A percentile compares a stretch with the other conserved stretches of the same genome.
These are phyloP conservation scores for Candida neerlandica DNA, from an alignment of 1,139 yeast genomes.

Conservation along the genomic window DNA sequence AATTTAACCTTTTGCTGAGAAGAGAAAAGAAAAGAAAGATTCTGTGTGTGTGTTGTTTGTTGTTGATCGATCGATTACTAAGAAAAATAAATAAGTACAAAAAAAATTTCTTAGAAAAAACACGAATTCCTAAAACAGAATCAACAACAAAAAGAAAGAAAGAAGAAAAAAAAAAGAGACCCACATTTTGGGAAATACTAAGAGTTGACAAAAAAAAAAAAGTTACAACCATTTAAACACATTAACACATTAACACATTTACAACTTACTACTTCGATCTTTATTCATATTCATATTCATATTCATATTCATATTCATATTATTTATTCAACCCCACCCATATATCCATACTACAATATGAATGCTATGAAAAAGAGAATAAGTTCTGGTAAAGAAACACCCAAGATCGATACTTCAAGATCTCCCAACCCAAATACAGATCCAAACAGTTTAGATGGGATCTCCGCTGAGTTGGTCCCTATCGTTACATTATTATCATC, in stretches of 20 bases:
- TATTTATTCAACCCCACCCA: background rate
- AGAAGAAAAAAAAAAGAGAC: background rate
- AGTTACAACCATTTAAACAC: background rate
- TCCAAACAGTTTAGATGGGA: slow-evolving; percentile 22
- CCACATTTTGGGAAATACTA: background rate
- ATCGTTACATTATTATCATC: slow-evolving; percentile 72
- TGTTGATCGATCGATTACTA: too few species aligned
- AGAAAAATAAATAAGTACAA: background rate
- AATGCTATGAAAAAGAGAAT: slow-evolving; percentile 25
- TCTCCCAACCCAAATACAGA: slow-evolving; percentile 12
- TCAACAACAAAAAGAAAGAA: background rate
- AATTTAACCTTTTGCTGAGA: too few species aligned
- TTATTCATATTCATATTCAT: background rate
- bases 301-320: background rate
- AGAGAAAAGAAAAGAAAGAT: too few species aligned
- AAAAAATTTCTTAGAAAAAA: background rate
- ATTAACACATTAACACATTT: too few species aligned
- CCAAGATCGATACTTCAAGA: slow-evolving; percentile 9
- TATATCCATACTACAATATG: slow-evolving; percentile 20
- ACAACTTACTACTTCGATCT: background rate
- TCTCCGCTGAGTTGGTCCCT: slow-evolving; percentile 74
- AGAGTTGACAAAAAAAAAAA: background rate
- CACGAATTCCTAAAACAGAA: background rate
- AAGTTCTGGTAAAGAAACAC: slow-evolving; percentile 18
- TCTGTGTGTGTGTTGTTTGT: too few species aligned